These are phyloP conservation scores for Dalechampia spathulata DNA, from an alignment of 441 rosid genomes.

Conservation along the genomic window DNA sequence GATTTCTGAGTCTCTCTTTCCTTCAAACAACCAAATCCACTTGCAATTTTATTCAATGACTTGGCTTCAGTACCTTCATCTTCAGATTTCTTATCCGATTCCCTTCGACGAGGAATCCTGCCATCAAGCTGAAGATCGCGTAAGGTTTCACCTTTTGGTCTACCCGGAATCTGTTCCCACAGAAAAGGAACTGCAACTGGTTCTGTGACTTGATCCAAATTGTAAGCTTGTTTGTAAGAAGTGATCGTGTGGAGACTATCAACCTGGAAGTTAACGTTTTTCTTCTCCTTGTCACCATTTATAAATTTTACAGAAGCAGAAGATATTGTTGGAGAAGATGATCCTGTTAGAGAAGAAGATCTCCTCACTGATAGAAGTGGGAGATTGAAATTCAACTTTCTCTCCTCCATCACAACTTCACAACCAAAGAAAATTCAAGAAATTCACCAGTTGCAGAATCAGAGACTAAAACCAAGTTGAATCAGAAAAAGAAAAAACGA, in stretches of 20 bases:
- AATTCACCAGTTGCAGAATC: no score
- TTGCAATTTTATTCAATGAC: constrained; percentile 15
- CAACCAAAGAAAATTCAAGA: no score
- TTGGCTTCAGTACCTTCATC: constrained; percentile 13
- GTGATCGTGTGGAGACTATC: constrained; percentile 20
- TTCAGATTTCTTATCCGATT: constrained; percentile 21
- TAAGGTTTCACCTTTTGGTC: constrained; percentile 35
- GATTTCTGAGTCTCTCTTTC: constrained; percentile 17
- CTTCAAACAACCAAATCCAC: constrained; percentile 23
- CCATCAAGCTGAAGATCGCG: constrained; percentile 22
- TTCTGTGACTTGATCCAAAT: constrained; percentile 63
- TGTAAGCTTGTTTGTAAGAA: constrained; percentile 22
- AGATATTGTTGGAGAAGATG: no score
- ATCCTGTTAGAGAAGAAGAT: constrained; percentile 17
- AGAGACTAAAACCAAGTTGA: no score
- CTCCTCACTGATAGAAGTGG: constrained; percentile 84
- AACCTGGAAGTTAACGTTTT: constrained; percentile 17
- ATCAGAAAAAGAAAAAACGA: no score
- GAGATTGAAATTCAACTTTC: constrained; percentile 57
- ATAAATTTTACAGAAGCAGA: constrained; percentile 21
- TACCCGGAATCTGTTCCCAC: constrained; percentile 93
- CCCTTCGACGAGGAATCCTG: constrained; percentile 34
- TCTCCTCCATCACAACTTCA: constrained; percentile 52
- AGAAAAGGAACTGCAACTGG: constrained; percentile 78
- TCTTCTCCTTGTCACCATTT: constrained; percentile 23